Base-by-base conservation (phyloP, 768 basidiomycete genomes). In the Calvatia gigantea region DNA sequence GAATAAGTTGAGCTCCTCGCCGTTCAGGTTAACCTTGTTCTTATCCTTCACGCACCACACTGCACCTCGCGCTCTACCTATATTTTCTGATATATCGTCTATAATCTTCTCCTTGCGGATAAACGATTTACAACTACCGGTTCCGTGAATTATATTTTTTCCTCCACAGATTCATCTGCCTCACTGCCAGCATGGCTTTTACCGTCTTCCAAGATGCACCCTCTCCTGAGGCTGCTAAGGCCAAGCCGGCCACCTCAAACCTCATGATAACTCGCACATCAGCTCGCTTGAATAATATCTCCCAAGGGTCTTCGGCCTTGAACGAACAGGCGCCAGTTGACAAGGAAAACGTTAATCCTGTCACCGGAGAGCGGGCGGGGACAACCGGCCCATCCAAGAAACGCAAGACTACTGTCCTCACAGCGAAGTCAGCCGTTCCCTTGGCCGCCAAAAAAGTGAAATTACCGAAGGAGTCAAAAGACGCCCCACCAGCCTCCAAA, bases 341-440 rank as follows among this genome's bases (percentile, higher is more conserved):
- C 74, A 91, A 91, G 76, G 89, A 91, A 71, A 91, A 91, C 65
- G 74, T 85, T 41, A 78, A 91, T 67, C 89, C 89, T 42, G 59
- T 85, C 62, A 91, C 89, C 2, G 89, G 89, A 5, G 78, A 81
- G 57, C 83, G 81, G 33, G 69, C 83, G 2, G 78, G 73, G 32
- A 64, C 75, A 15, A 63, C 72, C 14, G 61, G 60, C 4, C 64
- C 58, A 53, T 67, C 70, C 15, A 88, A 87, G 73, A 88, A 88
- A 66, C 79, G 86, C 57, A 87, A 87, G 67, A 84, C 82, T 0
- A 70, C 68, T 43, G 81, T 78, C 0, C 80, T 87, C 45, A 72
- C 78, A 21, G 79, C 80, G 38, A 88, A 88, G 65, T 63, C 73
- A 2, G 69, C 73, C 25, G 57, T 67, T 28, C 69, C 73, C 19